These are phyloP conservation scores for Calycina marina DNA, from an alignment of 2,329 filamentous ascomycete genomes.

Conservation along the genomic window DNA sequence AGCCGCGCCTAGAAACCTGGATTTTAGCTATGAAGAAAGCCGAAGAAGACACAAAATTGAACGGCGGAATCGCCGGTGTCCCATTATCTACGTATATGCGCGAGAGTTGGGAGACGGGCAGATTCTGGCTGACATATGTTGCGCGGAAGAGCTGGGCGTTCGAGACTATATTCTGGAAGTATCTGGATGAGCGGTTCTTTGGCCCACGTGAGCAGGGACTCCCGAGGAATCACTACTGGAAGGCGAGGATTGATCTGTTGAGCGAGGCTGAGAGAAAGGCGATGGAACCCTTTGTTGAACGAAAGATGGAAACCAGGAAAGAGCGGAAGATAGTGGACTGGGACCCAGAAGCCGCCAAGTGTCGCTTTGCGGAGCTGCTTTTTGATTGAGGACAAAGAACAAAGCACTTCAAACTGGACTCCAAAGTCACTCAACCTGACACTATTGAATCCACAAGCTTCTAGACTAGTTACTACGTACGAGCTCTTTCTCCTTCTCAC, in stretches of 20 bases:
- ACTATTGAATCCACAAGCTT: slow-evolving; percentile 7
- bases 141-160: slow-evolving; percentile 26
- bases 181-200: slow-evolving; percentile 24
- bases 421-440: slow-evolving; percentile 5
- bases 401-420: slow-evolving; percentile 4
- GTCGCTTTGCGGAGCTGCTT: background rate
- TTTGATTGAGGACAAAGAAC: slow-evolving; percentile 11
- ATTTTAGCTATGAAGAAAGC: slow-evolving; percentile 21
- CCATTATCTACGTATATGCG: slow-evolving; percentile 22
- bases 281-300: slow-evolving; percentile 22
- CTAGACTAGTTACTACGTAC: slow-evolving; percentile 5
- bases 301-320: slow-evolving; percentile 21
- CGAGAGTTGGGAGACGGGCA: slow-evolving; percentile 24
- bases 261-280: slow-evolving; percentile 13
- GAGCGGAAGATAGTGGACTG: slow-evolving; percentile 7
- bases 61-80: background rate
- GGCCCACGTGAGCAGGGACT: slow-evolving; percentile 13
- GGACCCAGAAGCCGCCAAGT: slow-evolving; percentile 1
- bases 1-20: slow-evolving; percentile 22
- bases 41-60: slow-evolving; percentile 14
- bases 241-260: slow-evolving; percentile 19
- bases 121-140: slow-evolving; percentile 24
- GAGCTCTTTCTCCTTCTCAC: slow-evolving; percentile 5
- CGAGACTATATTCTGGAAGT: slow-evolving; percentile 26
- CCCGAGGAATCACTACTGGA: slow-evolving; percentile 14